Base-by-base conservation (phyloP, 345 rosid species). In the Durio zibethinus region DNA sequence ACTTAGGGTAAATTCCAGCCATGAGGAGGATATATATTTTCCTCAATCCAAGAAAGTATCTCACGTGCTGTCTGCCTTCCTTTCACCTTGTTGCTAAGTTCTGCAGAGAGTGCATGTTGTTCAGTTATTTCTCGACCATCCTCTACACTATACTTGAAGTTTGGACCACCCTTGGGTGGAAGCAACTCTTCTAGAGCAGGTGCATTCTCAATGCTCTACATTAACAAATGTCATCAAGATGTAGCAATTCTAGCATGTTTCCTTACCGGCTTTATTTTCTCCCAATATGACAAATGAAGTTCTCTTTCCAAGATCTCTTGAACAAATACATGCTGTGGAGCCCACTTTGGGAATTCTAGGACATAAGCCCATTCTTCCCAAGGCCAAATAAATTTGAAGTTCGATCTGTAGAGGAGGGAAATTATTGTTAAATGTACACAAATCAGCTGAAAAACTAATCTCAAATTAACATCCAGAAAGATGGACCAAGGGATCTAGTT, bases 361-460 rank as follows among this genome's bases (percentile, higher is more conserved):
- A 96, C 99, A 87, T 87, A 88, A 71, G 93, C 97, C 99, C 99
- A 96, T 82, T 96, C 99, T 83, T 96, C 99, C 99, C 99, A 96
- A 11, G 99, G 99, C 99, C 99, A 96, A 78, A 94, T 94, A 86
- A 93, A 94, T 77, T 96, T 98, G 79, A 96, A 96, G 83, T 96
- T 96, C 76, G 99, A 96, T 80, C 99, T 96, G 88, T 43, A 78
- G 79, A 75, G 25, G 59, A 79, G 75, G 23, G 43, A 84, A 79
- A 8, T 23, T 42, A 77, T 67, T 27, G 48, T 64, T 70, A 77
- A 48, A 47, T 54, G 43, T 15, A 73, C 15, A 40, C 10, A 50
- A 25, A 78, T 69, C 59, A 75, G 20, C 29, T 31, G 18, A 52
- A 50, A 71, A 20, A 9, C 27, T 31, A 7, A 31, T 31, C 60